Evolutionary conservation across 805 yeast species (phyloP), one percentile per base, ranked within the genome.

Genomic region (Scheffersomyces coipomensis): DNA sequence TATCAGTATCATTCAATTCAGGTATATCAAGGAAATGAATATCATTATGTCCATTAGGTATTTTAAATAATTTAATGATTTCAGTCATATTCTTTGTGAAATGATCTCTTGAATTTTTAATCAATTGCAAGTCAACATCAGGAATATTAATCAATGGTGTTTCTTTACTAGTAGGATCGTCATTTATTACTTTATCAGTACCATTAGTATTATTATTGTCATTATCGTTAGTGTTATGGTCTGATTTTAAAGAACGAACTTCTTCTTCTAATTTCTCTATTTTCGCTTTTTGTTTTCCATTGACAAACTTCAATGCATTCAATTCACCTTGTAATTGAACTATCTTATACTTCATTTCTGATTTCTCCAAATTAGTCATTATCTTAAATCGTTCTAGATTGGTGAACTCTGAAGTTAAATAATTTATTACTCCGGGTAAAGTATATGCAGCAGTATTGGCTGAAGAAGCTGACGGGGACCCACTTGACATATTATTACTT

Each of bases 391-490:
- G 35, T 43, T 60, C 66, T 18, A 60, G 42, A 35, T 70, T 70
- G 18, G 83, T 76, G 55, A 77, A 78, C 45, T 78, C 83, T n/a
- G 76, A 67, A 30, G 80, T 79, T 42, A 78, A 58, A 49, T 78
- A 78, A 49, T 76, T 78, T 62, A 78, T 77, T 17, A 78, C 77
- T 0, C 83, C 83, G 0, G 83, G 83, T 12, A 78, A 62, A 3
- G 82, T 76, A 44, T 69, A 68, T 27, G 30, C 17, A 13, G 30
- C 17, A 13, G 30, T 27, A 27, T 27, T 27, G 5, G 30, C 30
- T 3, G 30, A 15, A 4, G 58, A 63, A 49, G 87, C 41, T 35
- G 33, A 35, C 10, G 27, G 48, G 26, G 19, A 26, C 32, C 33
- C 33, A 27, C 40, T 36, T 12, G 26, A 41, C n/a, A n/a, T n/a